These are phyloP conservation scores for Chalara sp. DNA, from an alignment of 2,329 filamentous ascomycete species.

Conservation along the genomic window DNA sequence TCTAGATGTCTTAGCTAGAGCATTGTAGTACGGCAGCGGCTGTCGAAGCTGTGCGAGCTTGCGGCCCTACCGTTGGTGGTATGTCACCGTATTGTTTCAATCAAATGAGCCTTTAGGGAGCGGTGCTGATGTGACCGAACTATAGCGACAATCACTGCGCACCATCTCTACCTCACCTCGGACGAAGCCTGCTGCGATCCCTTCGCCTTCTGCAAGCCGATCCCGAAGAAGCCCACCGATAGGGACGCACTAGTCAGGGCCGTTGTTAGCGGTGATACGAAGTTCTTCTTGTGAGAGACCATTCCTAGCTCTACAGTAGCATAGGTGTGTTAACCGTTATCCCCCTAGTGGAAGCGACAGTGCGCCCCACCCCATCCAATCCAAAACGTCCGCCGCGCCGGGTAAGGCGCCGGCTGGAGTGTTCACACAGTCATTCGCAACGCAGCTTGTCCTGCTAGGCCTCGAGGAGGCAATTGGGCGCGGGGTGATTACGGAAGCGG, in stretches of 20 bases:
- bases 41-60: conserved; percentile 66
- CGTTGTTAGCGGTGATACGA: conserved; percentile 49
- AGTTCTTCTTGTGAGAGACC: conserved; percentile 58
- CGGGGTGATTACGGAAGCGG: conserved; percentile 41
- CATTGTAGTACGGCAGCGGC: conserved; percentile 84
- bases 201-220: conserved; percentile 43
- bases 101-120: background rate
- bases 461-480: conserved; percentile 53
- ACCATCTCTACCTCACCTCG: conserved; percentile 7
- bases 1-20: conserved; percentile 42
- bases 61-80: conserved; percentile 62
- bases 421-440: conserved; percentile 68
- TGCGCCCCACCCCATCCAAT: conserved; percentile 50
- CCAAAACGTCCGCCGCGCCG: conserved; percentile 46
- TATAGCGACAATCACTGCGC: conserved; percentile 29
- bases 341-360: conserved; percentile 50
- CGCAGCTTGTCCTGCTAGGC: conserved; percentile 55
- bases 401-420: conserved; percentile 54
- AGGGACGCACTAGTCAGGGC: conserved; percentile 46
- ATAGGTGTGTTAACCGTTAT: background rate
- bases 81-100: conserved; percentile 1
- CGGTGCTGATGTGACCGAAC: background rate
- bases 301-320: background rate
- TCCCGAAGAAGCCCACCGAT: conserved; percentile 31
- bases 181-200: conserved; percentile 6